Evolutionary conservation across 352 stramenopile genomes (phyloP), one percentile per base, ranked within the genome.

Genomic region (Pythium scleroteichum): DNA sequence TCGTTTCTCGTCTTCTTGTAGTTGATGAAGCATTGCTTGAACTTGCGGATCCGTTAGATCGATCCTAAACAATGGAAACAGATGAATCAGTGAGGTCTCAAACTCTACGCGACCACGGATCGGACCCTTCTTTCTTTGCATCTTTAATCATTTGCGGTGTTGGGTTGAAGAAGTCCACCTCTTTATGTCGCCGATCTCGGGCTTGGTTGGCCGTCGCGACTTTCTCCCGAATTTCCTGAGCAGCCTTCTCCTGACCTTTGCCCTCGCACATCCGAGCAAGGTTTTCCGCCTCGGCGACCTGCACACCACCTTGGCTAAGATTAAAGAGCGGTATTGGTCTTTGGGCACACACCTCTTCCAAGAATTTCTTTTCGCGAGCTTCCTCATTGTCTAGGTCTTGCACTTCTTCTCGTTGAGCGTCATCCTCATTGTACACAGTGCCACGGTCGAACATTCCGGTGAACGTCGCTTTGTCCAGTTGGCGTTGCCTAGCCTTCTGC

Each of bases 381-480:
- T 51, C 58, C 39, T 78, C 71, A 22, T 53, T 48, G 1, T 62
- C 56, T 5, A 53, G 3, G 0, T 48, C 10, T 2, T 53, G 22
- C 2, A 38, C 41, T n/a, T 63, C 41, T 13, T 66, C 47, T 38
- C 58, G 42, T 13, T 48, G 27, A 0, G 52, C 57, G 3, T 68
- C 29, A 10, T 69, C 56, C n/a, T 77, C 67, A 19, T 77, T 68
- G 42, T 89, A 90, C 4, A 95, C 71, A 23, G 78, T 53, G 0
- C 86, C 86, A 50, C 84, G 79, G 23, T 87, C 63, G 39, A 94
- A 95, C 86, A 95, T 92, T 16, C 84, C 86, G 12, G 69, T 90
- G 63, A 95, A 95, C 4, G 85, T 95, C 10, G 78, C 68, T 50
- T 80, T 79, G 47, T 95, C 86, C 17, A 90, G 60, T 33, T 81